phyloP scores from a whole-genome alignment of 305 asterid species.

The Salvia sclarea region DNA sequence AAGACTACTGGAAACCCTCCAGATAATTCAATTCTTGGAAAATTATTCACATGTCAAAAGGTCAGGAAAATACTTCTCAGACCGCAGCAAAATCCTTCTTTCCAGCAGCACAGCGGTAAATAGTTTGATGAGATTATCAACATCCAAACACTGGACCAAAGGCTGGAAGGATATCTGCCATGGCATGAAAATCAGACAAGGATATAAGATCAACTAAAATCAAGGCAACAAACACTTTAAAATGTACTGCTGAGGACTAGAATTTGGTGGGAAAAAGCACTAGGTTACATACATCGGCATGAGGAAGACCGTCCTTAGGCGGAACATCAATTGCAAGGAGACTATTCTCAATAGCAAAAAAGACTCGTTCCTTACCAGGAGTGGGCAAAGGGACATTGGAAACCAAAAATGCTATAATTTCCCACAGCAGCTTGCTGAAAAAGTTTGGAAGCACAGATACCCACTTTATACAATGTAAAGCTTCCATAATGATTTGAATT shows the following conservation, averaged over 20 bases:
- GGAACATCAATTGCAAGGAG: constrained; percentile 94
- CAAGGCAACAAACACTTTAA: not conserved
- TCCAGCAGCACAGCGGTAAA: constrained; percentile 94
- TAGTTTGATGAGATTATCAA: constrained; percentile 86
- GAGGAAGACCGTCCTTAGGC: constrained; percentile 85
- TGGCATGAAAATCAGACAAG: constrained; percentile 25
- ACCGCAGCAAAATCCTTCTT: constrained; percentile 93
- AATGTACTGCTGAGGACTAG: constrained; percentile 1
- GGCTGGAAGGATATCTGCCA: constrained; percentile 98
- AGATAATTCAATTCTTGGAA: not conserved
- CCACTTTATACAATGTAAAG: constrained; percentile 27
- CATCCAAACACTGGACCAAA: constrained; percentile 95
- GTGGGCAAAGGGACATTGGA: constrained; percentile 90
- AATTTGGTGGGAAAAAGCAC: constrained; percentile 19
- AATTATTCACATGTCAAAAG: not conserved
- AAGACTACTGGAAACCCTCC: constrained; percentile 2
- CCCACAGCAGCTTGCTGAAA: constrained; percentile 98
- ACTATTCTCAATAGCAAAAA: constrained; percentile 82
- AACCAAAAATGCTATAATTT: constrained; percentile 66
- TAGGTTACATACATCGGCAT: constrained; percentile 76
- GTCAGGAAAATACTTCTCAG: constrained; percentile 61
- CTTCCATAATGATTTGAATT: constrained; percentile 25
- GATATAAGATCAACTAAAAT: constrained; percentile 3
- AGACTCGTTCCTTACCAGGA: constrained; percentile 88
- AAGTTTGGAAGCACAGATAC: constrained; percentile 33